Base-by-base conservation (phyloP, 345 rosid genomes). In the Arabidopsis arenosa region DNA sequence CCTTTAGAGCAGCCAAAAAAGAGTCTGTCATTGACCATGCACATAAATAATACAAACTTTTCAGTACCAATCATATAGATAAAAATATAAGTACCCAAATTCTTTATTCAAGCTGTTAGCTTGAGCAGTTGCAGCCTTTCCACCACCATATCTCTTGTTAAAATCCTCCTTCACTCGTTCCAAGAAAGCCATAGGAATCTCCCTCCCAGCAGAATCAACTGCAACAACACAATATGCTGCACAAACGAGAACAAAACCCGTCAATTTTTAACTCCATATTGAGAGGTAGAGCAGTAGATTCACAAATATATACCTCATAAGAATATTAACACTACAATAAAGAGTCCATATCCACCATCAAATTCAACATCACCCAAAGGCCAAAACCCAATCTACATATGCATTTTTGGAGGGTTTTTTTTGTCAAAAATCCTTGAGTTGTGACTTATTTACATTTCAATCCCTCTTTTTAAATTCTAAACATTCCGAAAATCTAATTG, bases 201-300 rank as follows among this genome's bases (percentile, higher is more conserved):
- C 87, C 49, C 94, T 88, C 48, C 96, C 97, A 40, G 90, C 97
- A 66, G 98, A 81, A 80, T 93, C 98, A 74, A 81, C 85, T 1
- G 99, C 98, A 72, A 95, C 99, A 61, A 95, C 96, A 48, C 98
- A 95, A 72, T 88, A 95, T 7, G 97, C 99, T 95, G 87, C 86
- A 80, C 66, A 73, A 72, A 53, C 67, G 35, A 51, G 0, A 78
- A 43, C 58, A 66, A 60, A 63, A 76, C 6, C 10, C 6, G 30
- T 23, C 66, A 40, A 5, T 43, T 43, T 4, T 33, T 0, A 55
- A 7, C 39, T 3, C 47, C 59, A 60, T 48, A 35, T 40, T 2
- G 17, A 21, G 9, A 60, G 33, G 30, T 21, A 52, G 7, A 39
- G 14, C 32, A 39, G 14, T n/a, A 30, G 33, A 40, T n/a, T 36